Evolutionary conservation across 805 yeast species (phyloP).

Genomic region (Myxozyma nipponensis): DNA sequence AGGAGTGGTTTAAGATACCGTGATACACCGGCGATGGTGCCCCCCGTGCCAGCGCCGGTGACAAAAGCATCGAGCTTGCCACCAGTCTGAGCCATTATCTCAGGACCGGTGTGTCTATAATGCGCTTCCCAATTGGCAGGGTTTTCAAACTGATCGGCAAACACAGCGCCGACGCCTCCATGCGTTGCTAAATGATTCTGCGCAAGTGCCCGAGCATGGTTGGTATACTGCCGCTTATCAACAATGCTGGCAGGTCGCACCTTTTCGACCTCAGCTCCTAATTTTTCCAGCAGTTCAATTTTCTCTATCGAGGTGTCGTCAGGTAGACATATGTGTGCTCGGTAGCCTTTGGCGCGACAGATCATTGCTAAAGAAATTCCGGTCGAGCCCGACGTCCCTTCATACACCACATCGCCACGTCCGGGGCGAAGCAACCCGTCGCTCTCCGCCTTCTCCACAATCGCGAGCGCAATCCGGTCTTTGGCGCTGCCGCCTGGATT

Average conservation of each 20-base stretch:
- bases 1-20: slow-evolving; percentile 58
- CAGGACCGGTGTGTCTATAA: slow-evolving; percentile 84
- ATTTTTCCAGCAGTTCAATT: slow-evolving; percentile 59
- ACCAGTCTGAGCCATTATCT: slow-evolving; percentile 70
- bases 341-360: slow-evolving; percentile 84
- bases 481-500: slow-evolving; percentile 97
- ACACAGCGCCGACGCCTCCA: slow-evolving; percentile 53
- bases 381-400: slow-evolving; percentile 96
- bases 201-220: slow-evolving; percentile 72
- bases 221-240: slow-evolving; percentile 89
- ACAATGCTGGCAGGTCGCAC: slow-evolving; percentile 95
- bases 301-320: slow-evolving; percentile 90
- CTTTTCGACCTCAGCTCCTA: slow-evolving; percentile 79
- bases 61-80: slow-evolving; percentile 69
- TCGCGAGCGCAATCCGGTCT: slow-evolving; percentile 86
- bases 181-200: slow-evolving; percentile 41
- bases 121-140: slow-evolving; percentile 86
- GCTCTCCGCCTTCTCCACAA: slow-evolving; percentile 64
- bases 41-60: slow-evolving; percentile 95
- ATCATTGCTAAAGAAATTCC: slow-evolving; percentile 91
- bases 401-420: slow-evolving; percentile 72
- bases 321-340: slow-evolving; percentile 89
- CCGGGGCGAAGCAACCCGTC: slow-evolving; percentile 55
- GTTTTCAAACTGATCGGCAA: slow-evolving; percentile 95
- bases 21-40: slow-evolving; percentile 92